A percentile compares a stretch with the other conserved stretches of the same genome.
These are phyloP conservation scores for Trichoderma asperellum DNA, from an alignment of 2,329 filamentous ascomycete genomes.

Conservation along the genomic window DNA sequence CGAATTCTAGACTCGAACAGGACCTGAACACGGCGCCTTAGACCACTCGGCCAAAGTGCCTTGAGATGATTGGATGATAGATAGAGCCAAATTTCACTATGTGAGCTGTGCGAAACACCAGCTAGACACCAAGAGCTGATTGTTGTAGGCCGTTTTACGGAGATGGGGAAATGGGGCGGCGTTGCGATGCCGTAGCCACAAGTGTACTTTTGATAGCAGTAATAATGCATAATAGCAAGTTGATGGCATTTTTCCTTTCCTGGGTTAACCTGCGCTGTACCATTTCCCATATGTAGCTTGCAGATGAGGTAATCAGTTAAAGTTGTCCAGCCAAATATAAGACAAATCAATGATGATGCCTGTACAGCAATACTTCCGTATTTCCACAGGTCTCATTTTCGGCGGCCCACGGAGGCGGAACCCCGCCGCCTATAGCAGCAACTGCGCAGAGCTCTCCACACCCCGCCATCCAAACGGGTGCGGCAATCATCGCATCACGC, in stretches of 20 bases:
- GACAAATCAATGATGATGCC: neutral
- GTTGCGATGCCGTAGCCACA: neutral
- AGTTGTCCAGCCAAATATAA: neutral
- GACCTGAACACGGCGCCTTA: slow-evolving; percentile 35
- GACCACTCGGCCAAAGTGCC: slow-evolving; percentile 38
- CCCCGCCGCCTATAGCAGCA: slow-evolving; percentile 28
- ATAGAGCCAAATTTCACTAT: neutral
- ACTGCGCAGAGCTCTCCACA: slow-evolving; percentile 13
- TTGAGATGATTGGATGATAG: slow-evolving; percentile 20
- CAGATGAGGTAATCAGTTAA: neutral
- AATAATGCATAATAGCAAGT: neutral
- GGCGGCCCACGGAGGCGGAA: slow-evolving; percentile 30
- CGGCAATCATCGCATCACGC: slow-evolving; percentile 22
- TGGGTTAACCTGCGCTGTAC: neutral
- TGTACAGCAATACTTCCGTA: neutral
- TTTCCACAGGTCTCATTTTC: neutral
- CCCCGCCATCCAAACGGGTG: slow-evolving; percentile 12
- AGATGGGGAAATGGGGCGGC: neutral
- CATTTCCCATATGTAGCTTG: neutral
- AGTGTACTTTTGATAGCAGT: neutral
- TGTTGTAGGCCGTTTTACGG: neutral
- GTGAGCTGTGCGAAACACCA: neutral
- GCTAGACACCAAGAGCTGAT: no score
- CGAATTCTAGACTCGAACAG: neutral
- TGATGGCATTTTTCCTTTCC: neutral